Evolutionary conservation across 1,139 yeast species (phyloP).

Genomic region (Geotrichum candidum): DNA sequence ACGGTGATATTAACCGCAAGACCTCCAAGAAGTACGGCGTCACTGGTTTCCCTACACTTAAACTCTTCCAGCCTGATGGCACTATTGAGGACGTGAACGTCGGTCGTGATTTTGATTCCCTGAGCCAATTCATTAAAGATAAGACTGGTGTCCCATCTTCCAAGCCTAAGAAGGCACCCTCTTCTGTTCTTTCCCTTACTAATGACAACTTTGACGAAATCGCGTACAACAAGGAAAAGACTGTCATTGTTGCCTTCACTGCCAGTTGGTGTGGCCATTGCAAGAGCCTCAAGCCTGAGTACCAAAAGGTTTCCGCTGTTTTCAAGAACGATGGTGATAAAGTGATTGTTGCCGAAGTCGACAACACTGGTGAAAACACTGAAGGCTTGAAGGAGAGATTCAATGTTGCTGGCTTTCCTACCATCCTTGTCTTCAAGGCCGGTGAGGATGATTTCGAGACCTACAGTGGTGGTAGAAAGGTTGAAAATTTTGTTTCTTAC

Average conservation of each 20-base stretch:
- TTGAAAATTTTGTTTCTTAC: constrained; percentile 43
- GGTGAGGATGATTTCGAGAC: constrained; percentile 39
- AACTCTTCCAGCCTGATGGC: constrained; percentile 43
- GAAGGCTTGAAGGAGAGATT: constrained; percentile 42
- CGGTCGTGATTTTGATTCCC: constrained; percentile 38
- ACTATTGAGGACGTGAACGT: constrained; percentile 33
- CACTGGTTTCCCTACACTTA: constrained; percentile 61
- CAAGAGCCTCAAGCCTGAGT: constrained; percentile 56
- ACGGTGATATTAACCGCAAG: constrained; percentile 59
- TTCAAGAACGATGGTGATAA: constrained; percentile 41
- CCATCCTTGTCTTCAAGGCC: constrained; percentile 43
- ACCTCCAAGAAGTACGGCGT: constrained; percentile 51
- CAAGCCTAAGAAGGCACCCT: constrained; percentile 29
- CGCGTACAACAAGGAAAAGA: constrained; percentile 21
- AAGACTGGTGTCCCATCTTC: constrained; percentile 39
- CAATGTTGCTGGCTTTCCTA: constrained; percentile 47
- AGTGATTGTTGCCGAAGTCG: constrained; percentile 46
- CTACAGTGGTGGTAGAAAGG: constrained; percentile 44
- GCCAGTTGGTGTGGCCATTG: constrained; percentile 83
- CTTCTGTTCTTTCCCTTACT: constrained; percentile 39
- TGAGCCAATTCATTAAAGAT: constrained; percentile 45
- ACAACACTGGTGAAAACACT: constrained; percentile 44
- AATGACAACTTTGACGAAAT: constrained; percentile 25
- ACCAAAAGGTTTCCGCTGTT: constrained; percentile 51
- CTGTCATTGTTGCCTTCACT: constrained; percentile 45